These are phyloP conservation scores for Actinomortierella wolfii DNA, from an alignment of 371 early-diverging fungal genomes.

Conservation along the genomic window DNA sequence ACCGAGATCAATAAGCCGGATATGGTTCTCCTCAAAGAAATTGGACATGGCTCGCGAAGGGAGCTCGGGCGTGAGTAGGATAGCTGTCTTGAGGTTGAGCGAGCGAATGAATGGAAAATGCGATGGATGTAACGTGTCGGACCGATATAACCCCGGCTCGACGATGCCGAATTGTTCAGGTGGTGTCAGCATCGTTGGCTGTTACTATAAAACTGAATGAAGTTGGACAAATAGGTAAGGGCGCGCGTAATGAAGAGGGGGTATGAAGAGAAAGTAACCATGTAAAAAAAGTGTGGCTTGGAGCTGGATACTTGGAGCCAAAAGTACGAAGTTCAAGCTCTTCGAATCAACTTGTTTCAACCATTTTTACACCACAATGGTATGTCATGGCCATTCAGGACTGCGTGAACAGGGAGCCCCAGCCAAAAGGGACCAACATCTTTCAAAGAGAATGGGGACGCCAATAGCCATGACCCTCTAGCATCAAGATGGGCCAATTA, in stretches of 20 bases:
- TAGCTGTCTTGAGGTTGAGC: conserved; percentile 76
- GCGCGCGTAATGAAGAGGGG: not conserved
- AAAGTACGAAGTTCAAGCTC: too few species aligned
- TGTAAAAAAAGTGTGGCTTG: not conserved
- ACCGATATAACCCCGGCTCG: conserved; percentile 87
- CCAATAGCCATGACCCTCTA: too few species aligned
- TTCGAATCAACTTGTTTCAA: too few species aligned
- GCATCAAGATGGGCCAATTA: too few species aligned
- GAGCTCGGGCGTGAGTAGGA: conserved; percentile 87
- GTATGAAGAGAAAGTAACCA: not conserved
- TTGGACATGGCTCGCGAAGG: conserved; percentile 77
- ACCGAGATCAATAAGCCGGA: conserved; percentile 63
- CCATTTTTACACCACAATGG: too few species aligned
- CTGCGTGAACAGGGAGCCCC: too few species aligned
- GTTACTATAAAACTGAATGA: too few species aligned
- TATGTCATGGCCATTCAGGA: too few species aligned
- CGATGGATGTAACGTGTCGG: conserved; percentile 71
- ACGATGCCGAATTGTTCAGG: conserved; percentile 94
- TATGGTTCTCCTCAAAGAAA: conserved; percentile 81
- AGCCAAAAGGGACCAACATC: too few species aligned
- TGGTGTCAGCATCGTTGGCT: conserved; percentile 57
- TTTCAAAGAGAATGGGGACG: too few species aligned
- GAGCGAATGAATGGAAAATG: conserved; percentile 82
- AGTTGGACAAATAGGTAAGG: not conserved
- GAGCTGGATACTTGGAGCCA: too few species aligned